Evolutionary conservation across 805 yeast species (phyloP), one percentile per base, ranked within the genome.

Genomic region (Myxozyma vanderwaltii): DNA sequence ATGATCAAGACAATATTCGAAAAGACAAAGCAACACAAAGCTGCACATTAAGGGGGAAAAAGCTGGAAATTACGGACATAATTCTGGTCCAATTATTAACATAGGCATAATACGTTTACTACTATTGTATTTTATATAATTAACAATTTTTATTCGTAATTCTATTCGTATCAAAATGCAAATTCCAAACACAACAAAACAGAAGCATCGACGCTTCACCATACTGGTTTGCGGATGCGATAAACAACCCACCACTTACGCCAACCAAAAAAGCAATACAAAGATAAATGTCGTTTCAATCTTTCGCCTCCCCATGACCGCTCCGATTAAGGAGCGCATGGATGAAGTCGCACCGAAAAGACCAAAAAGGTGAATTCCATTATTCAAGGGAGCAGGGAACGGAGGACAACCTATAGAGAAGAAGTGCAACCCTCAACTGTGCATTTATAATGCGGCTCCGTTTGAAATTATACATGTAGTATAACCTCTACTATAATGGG

Each of bases 1-100:
- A 92, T 92, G 99, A 88, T 94, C 63, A 83, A 83, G 70, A 88
- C 89, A 8, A 89, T 90, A 35, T 74, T 86, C 60, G 77, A 71
- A 26, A 76, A 76, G 64, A 58, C 65, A 48, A 50, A 64, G 49
- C 56, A 56, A 35, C 39, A 38, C 23, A 46, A 55, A 21, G 27
- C 24, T 7, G 3, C 44, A 6, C 23, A 7, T 29, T 47, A 12
- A 21, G n/a, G 39, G 10, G 12, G 31, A 35, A 6, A 29, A 29
- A n/a, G n/a, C n/a, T n/a, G n/a, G n/a, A n/a, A n/a, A n/a, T n/a
- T n/a, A n/a, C n/a, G n/a, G n/a, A n/a, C n/a, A n/a, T n/a, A n/a
- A n/a, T n/a, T n/a, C n/a, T n/a, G n/a, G n/a, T n/a, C n/a, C n/a
- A n/a, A n/a, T n/a, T n/a, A n/a, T n/a, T n/a, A n/a, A n/a, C n/a